A percentile compares a stretch with the other conserved stretches of the same genome.
These are phyloP conservation scores for Neurospora sp. DNA, from an alignment of 2,329 filamentous ascomycete species.

Conservation along the genomic window DNA sequence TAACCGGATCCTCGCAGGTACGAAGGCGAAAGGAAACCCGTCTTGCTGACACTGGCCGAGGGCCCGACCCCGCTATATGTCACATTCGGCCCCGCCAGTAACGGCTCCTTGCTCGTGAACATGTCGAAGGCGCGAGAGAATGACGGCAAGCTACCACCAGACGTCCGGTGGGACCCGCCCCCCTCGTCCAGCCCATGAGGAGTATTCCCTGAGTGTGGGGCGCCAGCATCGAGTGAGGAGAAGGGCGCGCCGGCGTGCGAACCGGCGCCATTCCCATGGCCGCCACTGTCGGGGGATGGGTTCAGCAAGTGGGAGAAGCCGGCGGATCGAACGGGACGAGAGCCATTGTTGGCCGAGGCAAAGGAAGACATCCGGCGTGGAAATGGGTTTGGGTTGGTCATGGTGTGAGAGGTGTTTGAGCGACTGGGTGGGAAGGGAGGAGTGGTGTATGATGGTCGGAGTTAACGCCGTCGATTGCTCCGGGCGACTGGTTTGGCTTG, in stretches of 20 bases:
- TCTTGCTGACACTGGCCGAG: conserved; percentile 15
- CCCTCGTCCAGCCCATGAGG: conserved; percentile 3
- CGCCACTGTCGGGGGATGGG: conserved; percentile 30
- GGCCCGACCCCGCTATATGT: conserved; percentile 11
- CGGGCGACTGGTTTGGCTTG: not conserved
- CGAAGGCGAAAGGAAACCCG: conserved; percentile 68
- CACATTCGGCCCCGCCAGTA: conserved; percentile 4
- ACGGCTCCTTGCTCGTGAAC: conserved; percentile 27
- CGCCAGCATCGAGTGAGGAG: conserved; percentile 9
- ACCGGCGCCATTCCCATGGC: conserved; percentile 18
- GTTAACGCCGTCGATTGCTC: not conserved
- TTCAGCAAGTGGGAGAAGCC: conserved; percentile 48
- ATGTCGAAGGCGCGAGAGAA: conserved; percentile 45
- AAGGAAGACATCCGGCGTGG: conserved; percentile 24
- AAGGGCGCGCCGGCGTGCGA: conserved; percentile 17
- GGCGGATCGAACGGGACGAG: conserved; percentile 26
- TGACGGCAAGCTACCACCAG: conserved; percentile 27
- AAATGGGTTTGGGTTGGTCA: conserved; percentile 31
- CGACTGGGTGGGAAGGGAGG: conserved; percentile 7
- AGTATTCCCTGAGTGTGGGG: conserved; percentile 6
- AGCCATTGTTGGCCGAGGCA: conserved; percentile 25
- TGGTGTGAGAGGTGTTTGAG: conserved; percentile 19
- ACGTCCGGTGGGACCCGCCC: conserved; percentile 18
- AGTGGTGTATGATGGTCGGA: not conserved
- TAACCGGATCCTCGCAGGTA: conserved; percentile 74